Evolutionary conservation across 805 yeast species (phyloP).

Genomic region (Tetrapisispora arboricola): DNA sequence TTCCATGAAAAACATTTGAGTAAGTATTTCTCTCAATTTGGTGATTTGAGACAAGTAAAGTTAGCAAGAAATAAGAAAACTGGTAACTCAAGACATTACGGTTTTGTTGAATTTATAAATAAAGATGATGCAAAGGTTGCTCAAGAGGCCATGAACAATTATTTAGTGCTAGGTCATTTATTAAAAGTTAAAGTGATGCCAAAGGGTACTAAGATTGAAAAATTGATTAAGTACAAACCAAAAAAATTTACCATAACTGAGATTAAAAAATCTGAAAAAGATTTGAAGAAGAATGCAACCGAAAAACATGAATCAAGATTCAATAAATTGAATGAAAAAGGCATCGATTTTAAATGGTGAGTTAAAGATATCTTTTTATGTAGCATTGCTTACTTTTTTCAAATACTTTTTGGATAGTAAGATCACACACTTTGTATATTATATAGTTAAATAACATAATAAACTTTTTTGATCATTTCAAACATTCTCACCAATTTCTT

Average conservation of each 20-base stretch:
- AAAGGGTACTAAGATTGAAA: slow-evolving; percentile 37
- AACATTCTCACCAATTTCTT: no score
- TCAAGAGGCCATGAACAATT: slow-evolving; percentile 92
- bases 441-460: background rate
- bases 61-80: slow-evolving; percentile 83
- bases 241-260: slow-evolving; percentile 25
- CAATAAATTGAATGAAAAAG: slow-evolving; percentile 27
- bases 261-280: slow-evolving; percentile 24
- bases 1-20: slow-evolving; percentile 71
- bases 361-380: background rate
- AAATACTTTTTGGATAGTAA: slow-evolving; percentile 1
- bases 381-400: slow-evolving; percentile 1
- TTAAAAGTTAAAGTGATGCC: slow-evolving; percentile 51
- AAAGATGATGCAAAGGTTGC: slow-evolving; percentile 77
- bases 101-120: slow-evolving; percentile 73
- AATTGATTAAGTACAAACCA: slow-evolving; percentile 29
- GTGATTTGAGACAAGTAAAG: slow-evolving; percentile 66
- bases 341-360: slow-evolving; percentile 31
- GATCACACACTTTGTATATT: slow-evolving; percentile 4
- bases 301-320: slow-evolving; percentile 28
- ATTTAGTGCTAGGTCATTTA: slow-evolving; percentile 78
- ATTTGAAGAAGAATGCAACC: slow-evolving; percentile 26
- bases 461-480: background rate
- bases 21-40: slow-evolving; percentile 84
- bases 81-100: slow-evolving; percentile 87